Percentiles rank a stretch among this genome's conserved stretches.
These are phyloP conservation scores for Erodium texanum DNA, from an alignment of 441 rosid species.

Conservation along the genomic window DNA sequence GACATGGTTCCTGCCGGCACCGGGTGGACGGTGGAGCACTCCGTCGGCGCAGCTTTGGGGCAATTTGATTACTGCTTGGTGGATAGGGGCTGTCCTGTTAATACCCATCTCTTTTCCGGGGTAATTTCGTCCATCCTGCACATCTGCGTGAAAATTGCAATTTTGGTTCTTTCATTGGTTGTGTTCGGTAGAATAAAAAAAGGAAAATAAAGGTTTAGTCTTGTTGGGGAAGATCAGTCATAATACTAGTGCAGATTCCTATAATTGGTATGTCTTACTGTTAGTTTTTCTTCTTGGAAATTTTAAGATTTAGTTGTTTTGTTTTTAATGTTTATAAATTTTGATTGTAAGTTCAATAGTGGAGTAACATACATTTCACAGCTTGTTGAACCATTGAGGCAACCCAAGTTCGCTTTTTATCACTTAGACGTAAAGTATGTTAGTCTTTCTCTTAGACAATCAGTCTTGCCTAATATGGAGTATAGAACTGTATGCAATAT, in stretches of 20 bases:
- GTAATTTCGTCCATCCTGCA: slow-evolving; percentile 26
- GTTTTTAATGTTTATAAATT: no score
- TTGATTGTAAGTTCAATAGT: no score
- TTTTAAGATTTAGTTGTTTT: background rate
- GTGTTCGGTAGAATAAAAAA: no score
- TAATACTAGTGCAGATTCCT: background rate
- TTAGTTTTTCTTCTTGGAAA: background rate
- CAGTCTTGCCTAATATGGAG: background rate
- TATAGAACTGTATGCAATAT: background rate
- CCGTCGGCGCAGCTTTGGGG: slow-evolving; percentile 79
- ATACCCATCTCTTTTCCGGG: slow-evolving; percentile 86
- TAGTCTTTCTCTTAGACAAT: no score
- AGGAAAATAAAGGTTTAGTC: no score
- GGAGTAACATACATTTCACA: no score
- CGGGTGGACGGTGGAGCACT: slow-evolving; percentile 89
- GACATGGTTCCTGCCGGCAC: slow-evolving; percentile 89
- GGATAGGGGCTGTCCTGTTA: slow-evolving; percentile 79
- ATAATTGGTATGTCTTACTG: background rate
- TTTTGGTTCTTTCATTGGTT: no score
- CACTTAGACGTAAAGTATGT: background rate
- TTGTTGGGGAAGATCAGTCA: no score
- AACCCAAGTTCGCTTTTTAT: background rate
- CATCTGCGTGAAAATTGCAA: no score
- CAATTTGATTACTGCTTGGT: slow-evolving; percentile 82
- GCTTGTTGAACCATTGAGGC: background rate